These are phyloP conservation scores for Neurospora sp. DNA, from an alignment of 2,329 filamentous ascomycete species.

Conservation along the genomic window DNA sequence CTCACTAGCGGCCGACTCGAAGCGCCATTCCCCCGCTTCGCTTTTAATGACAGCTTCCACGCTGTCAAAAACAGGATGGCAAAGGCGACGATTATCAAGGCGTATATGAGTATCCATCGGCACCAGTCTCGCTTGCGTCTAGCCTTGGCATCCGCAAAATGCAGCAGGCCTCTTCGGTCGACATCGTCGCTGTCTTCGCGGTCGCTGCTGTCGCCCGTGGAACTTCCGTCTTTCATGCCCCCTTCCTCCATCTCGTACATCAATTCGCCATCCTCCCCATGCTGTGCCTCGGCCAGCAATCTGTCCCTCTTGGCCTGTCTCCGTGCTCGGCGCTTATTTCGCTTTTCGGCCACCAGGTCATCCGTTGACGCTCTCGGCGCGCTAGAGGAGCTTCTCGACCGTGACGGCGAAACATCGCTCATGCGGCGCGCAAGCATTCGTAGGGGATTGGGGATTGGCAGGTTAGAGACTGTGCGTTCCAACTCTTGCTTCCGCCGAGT, in stretches of 20 bases:
- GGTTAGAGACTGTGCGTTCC: slow-evolving; percentile 38
- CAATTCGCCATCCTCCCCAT: slow-evolving; percentile 62
- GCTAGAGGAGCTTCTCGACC: slow-evolving; percentile 13
- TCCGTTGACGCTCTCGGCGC: slow-evolving; percentile 5
- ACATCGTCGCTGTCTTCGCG: slow-evolving; percentile 49
- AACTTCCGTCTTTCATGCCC: slow-evolving; percentile 55
- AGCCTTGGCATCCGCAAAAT: slow-evolving; percentile 35
- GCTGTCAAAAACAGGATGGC: slow-evolving; percentile 45
- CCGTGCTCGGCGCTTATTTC: slow-evolving; percentile 37
- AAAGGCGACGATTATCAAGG: slow-evolving; percentile 42
- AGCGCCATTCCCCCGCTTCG: slow-evolving; percentile 20
- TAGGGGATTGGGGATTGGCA: slow-evolving; percentile 41
- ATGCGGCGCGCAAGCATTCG: slow-evolving; percentile 17
- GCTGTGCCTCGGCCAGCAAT: slow-evolving; percentile 40
- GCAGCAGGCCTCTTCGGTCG: slow-evolving; percentile 41
- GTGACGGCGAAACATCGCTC: slow-evolving; percentile 16
- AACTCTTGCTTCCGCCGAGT: slow-evolving; percentile 36
- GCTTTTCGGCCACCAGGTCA: slow-evolving; percentile 38
- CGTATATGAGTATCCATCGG: slow-evolving; percentile 43
- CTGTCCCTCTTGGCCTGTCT: slow-evolving; percentile 43
- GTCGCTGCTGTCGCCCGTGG: slow-evolving; percentile 51
- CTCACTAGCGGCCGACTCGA: slow-evolving; percentile 28
- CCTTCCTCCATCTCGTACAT: slow-evolving; percentile 92
- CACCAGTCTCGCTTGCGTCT: slow-evolving; percentile 42
- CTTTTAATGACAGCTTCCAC: slow-evolving; percentile 46